These are phyloP conservation scores for Drosera spatulata DNA, from an alignment of 179 eudicot species.

Conservation along the genomic window DNA sequence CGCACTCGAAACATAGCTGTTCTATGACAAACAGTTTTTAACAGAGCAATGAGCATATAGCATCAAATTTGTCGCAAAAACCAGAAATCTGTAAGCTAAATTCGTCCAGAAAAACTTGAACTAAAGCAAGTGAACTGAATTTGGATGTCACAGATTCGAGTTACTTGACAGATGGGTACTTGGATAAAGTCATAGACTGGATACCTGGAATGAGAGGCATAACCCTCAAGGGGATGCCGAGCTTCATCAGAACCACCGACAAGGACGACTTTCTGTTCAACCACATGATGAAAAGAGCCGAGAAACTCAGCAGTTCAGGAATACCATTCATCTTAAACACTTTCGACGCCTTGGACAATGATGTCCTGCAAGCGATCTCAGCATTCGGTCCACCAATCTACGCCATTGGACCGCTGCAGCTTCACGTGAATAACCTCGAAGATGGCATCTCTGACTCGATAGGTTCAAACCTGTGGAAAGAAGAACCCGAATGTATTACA, in stretches of 20 bases:
- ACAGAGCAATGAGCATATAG: too few relatives aligned
- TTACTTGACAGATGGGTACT: slow-evolving; percentile 13
- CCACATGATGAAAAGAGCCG: not conserved
- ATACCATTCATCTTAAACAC: slow-evolving; percentile 17
- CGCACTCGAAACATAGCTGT: too few relatives aligned
- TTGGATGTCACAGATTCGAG: slow-evolving; percentile 6
- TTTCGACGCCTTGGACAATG: slow-evolving; percentile 14
- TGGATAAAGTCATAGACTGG: slow-evolving; percentile 14
- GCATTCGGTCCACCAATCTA: slow-evolving; percentile 2
- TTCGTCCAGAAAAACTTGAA: not conserved
- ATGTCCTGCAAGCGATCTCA: slow-evolving; percentile 11
- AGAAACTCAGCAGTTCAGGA: slow-evolving; percentile 1
- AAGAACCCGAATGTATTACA: slow-evolving; percentile 15
- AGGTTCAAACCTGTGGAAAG: slow-evolving; percentile 18
- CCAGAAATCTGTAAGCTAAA: too few relatives aligned
- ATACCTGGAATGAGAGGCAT: slow-evolving; percentile 17
- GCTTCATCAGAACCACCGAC: slow-evolving; percentile 16
- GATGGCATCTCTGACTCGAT: not conserved
- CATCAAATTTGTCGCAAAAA: too few relatives aligned
- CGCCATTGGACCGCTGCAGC: slow-evolving; percentile 21
- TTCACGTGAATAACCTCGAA: not conserved
- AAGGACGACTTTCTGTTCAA: slow-evolving; percentile 13
- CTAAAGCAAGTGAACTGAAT: not conserved
- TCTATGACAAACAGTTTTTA: too few relatives aligned
- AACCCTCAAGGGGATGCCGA: slow-evolving; percentile 17